These are phyloP conservation scores for Ambrosiella xylebori DNA, from an alignment of 2,329 filamentous ascomycete species.

Conservation along the genomic window DNA sequence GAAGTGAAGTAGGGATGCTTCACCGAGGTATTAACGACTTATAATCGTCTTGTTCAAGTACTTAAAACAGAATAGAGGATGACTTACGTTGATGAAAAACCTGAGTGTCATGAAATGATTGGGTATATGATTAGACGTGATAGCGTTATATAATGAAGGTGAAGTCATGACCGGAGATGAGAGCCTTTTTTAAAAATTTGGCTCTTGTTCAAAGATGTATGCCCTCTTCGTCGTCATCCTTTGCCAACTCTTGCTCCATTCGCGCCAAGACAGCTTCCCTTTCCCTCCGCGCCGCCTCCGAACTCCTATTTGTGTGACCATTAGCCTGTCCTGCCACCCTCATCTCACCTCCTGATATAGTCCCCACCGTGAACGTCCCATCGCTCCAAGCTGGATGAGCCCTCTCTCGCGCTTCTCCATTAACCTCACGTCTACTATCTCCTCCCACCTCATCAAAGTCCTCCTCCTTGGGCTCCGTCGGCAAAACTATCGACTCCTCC, in stretches of 20 bases:
- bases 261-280: background rate
- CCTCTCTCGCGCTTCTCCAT: background rate
- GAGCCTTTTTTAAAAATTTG: no score
- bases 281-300: background rate
- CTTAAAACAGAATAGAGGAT: no score
- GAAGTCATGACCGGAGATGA: no score
- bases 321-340: background rate
- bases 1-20: no score
- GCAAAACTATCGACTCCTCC: slow-evolving; percentile 4
- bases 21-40: no score
- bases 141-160: no score
- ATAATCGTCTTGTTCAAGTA: no score
- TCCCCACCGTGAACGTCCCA: slow-evolving; percentile 45
- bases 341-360: slow-evolving; percentile 22
- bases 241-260: background rate
- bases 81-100: no score
- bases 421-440: background rate
- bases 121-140: no score
- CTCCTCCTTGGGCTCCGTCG: slow-evolving; percentile 1
- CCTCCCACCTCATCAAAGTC: background rate
- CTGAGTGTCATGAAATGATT: no score
- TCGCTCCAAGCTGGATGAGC: slow-evolving; percentile 37
- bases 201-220: background rate
- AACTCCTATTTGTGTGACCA: background rate
- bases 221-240: background rate